A percentile compares a stretch with the other conserved stretches of the same genome.
Conservation (phyloP, 1,284 basidiomycete species). For the Trichosporon asahii region DNA sequence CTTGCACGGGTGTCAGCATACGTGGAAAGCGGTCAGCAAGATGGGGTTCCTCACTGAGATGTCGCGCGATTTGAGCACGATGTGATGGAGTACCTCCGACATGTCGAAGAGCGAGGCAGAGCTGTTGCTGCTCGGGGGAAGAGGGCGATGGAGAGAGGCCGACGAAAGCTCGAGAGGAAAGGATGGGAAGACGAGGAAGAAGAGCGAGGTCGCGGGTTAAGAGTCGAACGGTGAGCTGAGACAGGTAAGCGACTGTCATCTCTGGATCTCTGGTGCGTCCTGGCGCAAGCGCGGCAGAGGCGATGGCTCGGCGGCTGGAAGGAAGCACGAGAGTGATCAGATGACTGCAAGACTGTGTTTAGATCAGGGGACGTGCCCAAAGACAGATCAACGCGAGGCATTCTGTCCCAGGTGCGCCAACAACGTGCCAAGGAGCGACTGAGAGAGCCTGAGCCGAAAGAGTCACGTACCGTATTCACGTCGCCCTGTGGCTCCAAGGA, state of each 20-base stretch:
- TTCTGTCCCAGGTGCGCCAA: background rate
- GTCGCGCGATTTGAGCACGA: slow-evolving; percentile 8
- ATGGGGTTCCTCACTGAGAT: slow-evolving; percentile 14
- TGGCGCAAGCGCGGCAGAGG: background rate
- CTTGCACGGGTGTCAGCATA: slow-evolving; percentile 6
- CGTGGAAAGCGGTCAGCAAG: background rate
- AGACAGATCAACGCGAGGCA: background rate
- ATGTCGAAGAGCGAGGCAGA: background rate
- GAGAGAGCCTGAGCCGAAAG: background rate
- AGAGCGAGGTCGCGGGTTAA: background rate
- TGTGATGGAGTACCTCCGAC: background rate
- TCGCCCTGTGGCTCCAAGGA: slow-evolving; percentile 2
- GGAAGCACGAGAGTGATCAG: background rate
- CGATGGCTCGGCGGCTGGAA: background rate
- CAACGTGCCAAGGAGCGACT: background rate
- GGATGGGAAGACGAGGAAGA: background rate
- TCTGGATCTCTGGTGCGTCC: background rate
- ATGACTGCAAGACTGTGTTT: background rate
- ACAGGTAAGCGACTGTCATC: background rate
- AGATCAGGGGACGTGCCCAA: background rate
- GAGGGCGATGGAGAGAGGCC: background rate
- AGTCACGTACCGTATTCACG: slow-evolving; percentile 10
- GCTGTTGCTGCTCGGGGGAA: background rate
- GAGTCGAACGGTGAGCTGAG: background rate
- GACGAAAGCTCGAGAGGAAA: background rate